Evolutionary conservation across 306 rosid species (phyloP).

Genomic region (Quercus bicolor): DNA sequence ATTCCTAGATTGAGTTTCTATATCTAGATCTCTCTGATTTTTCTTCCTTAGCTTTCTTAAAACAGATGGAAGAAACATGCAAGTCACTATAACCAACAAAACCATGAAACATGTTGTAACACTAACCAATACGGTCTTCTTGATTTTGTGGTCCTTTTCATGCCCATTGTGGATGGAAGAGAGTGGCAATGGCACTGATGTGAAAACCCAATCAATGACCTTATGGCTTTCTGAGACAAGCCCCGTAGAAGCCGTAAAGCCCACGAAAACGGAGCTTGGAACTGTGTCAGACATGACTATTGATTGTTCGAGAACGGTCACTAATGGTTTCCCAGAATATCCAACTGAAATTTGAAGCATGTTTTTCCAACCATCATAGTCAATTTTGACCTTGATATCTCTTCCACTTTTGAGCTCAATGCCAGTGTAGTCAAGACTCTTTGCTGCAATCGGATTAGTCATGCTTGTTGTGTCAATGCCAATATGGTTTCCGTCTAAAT

Average conservation of each 20-base stretch:
- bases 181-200: constrained; percentile 40
- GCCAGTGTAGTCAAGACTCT: constrained; percentile 31
- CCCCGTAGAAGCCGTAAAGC: constrained; percentile 53
- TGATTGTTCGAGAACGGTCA: constrained; percentile 36
- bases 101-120: constrained; percentile 21
- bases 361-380: constrained; percentile 40
- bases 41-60: constrained; percentile 29
- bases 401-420: constrained; percentile 52
- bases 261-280: constrained; percentile 48
- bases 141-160: not conserved
- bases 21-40: constrained; percentile 13
- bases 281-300: constrained; percentile 25
- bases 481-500: constrained; percentile 51
- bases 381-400: constrained; percentile 39
- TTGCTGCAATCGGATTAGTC: constrained; percentile 31
- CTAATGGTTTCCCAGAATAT: constrained; percentile 26
- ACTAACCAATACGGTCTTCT: constrained; percentile 16
- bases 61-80: constrained; percentile 21
- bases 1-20: constrained; percentile 34
- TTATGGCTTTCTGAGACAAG: constrained; percentile 38
- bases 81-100: not conserved
- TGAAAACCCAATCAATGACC: constrained; percentile 49
- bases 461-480: constrained; percentile 48
- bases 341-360: constrained; percentile 36
- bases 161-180: constrained; percentile 1